Percentiles rank a stretch among this genome's conserved stretches.
These are phyloP conservation scores for Dendrobium catenatum DNA, from an alignment of 106 monocot genomes.

Conservation along the genomic window DNA sequence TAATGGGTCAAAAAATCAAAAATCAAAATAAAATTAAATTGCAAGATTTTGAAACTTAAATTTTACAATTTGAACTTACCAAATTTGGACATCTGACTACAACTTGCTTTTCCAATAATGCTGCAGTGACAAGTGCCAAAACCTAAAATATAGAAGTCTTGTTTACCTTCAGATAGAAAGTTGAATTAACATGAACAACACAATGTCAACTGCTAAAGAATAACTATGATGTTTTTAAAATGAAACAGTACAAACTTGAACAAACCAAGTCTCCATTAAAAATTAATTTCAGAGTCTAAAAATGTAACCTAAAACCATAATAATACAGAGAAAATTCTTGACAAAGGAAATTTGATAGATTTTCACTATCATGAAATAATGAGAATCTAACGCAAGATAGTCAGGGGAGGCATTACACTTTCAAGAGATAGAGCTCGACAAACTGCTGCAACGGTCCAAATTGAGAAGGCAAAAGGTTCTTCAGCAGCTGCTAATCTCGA, in stretches of 20 bases:
- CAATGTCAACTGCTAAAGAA: not conserved
- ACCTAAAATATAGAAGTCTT: slow-evolving; percentile 39
- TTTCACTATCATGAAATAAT: not conserved
- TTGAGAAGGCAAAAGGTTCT: slow-evolving; percentile 87
- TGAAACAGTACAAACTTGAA: not conserved
- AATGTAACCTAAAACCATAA: slow-evolving; percentile 1
- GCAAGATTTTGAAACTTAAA: not conserved
- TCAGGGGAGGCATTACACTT: slow-evolving; percentile 53
- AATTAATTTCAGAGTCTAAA: not conserved
- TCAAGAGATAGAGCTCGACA: slow-evolving; percentile 89
- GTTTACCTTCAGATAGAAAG: not conserved
- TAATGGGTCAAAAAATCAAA: not conserved
- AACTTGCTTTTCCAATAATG: slow-evolving; percentile 85
- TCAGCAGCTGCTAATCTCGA: slow-evolving; percentile 77
- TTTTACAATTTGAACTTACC: slow-evolving; percentile 32
- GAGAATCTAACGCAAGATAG: not conserved
- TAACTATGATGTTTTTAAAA: not conserved
- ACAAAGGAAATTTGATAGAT: not conserved
- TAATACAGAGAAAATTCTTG: not conserved
- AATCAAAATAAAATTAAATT: not conserved
- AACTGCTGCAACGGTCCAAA: slow-evolving; percentile 82
- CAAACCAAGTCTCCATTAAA: not conserved
- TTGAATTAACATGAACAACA: not conserved
- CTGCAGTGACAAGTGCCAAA: slow-evolving; percentile 75
- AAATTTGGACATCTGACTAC: slow-evolving; percentile 81